Evolutionary conservation across 768 basidiomycete genomes (phyloP).

Genomic region (Amanita molliuscula): DNA sequence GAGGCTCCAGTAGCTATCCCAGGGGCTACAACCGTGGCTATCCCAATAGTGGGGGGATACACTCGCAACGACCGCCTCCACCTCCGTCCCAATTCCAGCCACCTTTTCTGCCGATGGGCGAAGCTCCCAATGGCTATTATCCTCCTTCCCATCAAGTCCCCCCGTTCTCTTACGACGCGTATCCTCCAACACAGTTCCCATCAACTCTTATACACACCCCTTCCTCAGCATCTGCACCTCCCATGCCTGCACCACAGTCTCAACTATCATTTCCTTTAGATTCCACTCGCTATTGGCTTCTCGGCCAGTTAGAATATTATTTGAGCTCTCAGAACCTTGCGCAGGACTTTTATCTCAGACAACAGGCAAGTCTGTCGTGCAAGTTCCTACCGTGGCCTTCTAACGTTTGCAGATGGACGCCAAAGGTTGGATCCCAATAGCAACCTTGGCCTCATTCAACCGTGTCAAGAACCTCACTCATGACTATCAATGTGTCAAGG

Average conservation of each 20-base stretch:
- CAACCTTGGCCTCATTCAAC: slow-evolving; percentile 80
- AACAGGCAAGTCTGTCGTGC: slow-evolving; percentile 42
- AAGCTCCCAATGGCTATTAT: slow-evolving; percentile 12
- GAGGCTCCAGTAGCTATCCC: slow-evolving; percentile 22
- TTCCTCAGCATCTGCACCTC: slow-evolving; percentile 17
- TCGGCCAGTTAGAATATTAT: slow-evolving; percentile 88
- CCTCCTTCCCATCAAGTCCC: slow-evolving; percentile 7
- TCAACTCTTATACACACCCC: slow-evolving; percentile 17
- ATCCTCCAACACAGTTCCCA: slow-evolving; percentile 11
- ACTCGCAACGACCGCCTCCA: slow-evolving; percentile 15
- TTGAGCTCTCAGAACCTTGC: slow-evolving; percentile 84
- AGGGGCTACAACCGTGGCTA: slow-evolving; percentile 27
- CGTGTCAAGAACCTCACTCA: slow-evolving; percentile 62
- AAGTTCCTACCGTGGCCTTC: slow-evolving; percentile 4
- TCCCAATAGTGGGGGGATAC: slow-evolving; percentile 22
- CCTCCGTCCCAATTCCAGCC: slow-evolving; percentile 23
- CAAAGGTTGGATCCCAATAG: slow-evolving; percentile 77
- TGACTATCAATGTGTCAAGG: slow-evolving; percentile 50
- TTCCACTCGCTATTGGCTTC: slow-evolving; percentile 52
- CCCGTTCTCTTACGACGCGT: slow-evolving; percentile 10
- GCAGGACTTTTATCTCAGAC: slow-evolving; percentile 76
- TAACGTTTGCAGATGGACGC: slow-evolving; percentile 68
- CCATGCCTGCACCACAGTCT: slow-evolving; percentile 37
- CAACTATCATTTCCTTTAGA: slow-evolving; percentile 50
- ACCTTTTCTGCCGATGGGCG: slow-evolving; percentile 7